Evolutionary conservation across 164 flowering plant genomes (phyloP).

Genomic region (Aristolochia contorta): DNA sequence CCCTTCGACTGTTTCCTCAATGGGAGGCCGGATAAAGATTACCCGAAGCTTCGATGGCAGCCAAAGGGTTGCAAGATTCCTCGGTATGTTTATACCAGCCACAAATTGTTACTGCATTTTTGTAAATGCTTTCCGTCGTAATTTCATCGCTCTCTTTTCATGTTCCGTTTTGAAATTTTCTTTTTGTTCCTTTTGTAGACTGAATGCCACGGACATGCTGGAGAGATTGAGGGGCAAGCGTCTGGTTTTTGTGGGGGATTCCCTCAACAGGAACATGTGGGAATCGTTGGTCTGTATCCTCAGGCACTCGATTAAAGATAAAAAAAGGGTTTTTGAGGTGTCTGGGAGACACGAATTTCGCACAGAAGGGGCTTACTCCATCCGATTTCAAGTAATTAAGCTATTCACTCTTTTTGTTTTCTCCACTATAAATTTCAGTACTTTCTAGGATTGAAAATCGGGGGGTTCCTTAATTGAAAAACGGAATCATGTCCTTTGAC

Average conservation of each 20-base stretch:
- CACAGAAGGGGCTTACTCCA: slow-evolving; percentile 10
- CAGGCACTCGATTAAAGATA: slow-evolving; percentile 51
- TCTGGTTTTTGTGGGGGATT: slow-evolving; percentile 89
- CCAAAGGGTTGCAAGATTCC: slow-evolving; percentile 77
- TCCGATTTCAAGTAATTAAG: slow-evolving; percentile 1
- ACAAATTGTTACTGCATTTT: not conserved
- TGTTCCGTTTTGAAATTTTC: not conserved
- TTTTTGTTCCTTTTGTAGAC: slow-evolving; percentile 28
- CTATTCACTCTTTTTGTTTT: not conserved
- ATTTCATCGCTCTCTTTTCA: not conserved
- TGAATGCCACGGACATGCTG: slow-evolving; percentile 59
- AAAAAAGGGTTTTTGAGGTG: slow-evolving; percentile 70
- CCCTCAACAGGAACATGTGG: slow-evolving; percentile 98
- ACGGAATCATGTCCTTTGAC: too few species aligned
- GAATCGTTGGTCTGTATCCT: slow-evolving; percentile 85
- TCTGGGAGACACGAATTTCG: slow-evolving; percentile 64
- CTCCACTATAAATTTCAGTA: not conserved
- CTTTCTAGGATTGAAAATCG: not conserved
- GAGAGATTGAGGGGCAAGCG: slow-evolving; percentile 71
- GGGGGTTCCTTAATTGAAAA: not conserved
- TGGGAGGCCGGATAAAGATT: slow-evolving; percentile 70
- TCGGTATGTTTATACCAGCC: slow-evolving; percentile 29
- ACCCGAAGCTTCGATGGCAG: slow-evolving; percentile 67
- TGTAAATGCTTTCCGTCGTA: not conserved
- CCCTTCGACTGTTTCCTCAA: slow-evolving; percentile 69